phyloP scores from a whole-genome alignment of 768 basidiomycete species.

The Stropharia rugosoannulata region DNA sequence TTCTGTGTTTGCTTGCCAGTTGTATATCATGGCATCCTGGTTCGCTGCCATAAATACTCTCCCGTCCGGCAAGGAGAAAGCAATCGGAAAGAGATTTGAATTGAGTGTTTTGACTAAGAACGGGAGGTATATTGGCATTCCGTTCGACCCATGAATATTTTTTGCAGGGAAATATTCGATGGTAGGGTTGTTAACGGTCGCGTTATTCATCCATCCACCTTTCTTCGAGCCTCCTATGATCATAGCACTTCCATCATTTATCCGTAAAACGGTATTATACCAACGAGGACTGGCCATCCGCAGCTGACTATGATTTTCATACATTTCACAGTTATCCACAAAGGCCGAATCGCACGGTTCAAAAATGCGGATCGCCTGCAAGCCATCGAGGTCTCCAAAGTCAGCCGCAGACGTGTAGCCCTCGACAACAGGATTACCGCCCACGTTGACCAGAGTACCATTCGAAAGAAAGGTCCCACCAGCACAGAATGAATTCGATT shows the following conservation, averaged over 20 bases:
- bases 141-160: conserved; percentile 61
- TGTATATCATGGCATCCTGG: conserved; percentile 75
- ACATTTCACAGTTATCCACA: conserved; percentile 54
- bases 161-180: conserved; percentile 85
- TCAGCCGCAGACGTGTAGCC: conserved; percentile 63
- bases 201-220: conserved; percentile 87
- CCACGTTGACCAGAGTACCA: conserved; percentile 76
- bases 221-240: conserved; percentile 80
- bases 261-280: conserved; percentile 73
- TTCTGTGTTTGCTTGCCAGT: conserved; percentile 68
- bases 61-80: conserved; percentile 69
- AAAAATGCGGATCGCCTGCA: conserved; percentile 73
- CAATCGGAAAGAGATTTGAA: conserved; percentile 82
- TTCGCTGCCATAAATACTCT: conserved; percentile 77
- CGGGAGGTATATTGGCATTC: conserved; percentile 59
- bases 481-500: conserved; percentile 86
- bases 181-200: conserved; percentile 78
- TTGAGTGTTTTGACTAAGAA: conserved; percentile 73
- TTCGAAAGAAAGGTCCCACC: conserved; percentile 78
- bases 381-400: conserved; percentile 73
- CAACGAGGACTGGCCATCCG: conserved; percentile 79
- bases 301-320: conserved; percentile 61
- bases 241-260: conserved; percentile 79
- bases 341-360: conserved; percentile 57
- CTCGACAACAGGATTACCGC: conserved; percentile 78